These are phyloP conservation scores for Diversispora epigaea DNA, from an alignment of 192 early-diverging fungal species.

Conservation along the genomic window DNA sequence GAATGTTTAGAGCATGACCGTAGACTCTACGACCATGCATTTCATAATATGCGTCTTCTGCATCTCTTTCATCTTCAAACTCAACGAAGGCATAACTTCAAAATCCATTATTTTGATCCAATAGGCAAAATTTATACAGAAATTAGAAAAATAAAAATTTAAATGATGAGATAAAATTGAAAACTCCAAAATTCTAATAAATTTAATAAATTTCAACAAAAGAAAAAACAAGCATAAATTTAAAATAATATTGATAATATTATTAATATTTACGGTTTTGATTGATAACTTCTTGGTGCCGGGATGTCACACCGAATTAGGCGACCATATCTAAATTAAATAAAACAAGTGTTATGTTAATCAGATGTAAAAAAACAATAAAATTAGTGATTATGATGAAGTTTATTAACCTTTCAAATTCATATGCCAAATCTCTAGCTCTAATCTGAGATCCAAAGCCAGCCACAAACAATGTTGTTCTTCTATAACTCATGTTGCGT, in stretches of 20 bases:
- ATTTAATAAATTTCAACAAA: no score
- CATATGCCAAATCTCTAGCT: constrained; percentile 91
- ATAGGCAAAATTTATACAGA: no score
- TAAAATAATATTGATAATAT: constrained; percentile 3
- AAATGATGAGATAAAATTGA: background rate
- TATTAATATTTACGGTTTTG: constrained; percentile 66
- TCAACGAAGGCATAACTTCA: constrained; percentile 93
- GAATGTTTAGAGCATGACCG: constrained; percentile 76
- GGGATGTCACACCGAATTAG: constrained; percentile 89
- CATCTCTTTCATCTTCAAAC: constrained; percentile 88
- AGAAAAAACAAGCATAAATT: background rate
- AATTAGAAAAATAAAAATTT: constrained; percentile 13
- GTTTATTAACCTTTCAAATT: constrained; percentile 82
- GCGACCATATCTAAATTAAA: constrained; percentile 67
- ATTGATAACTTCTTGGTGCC: constrained; percentile 57
- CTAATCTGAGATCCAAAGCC: constrained; percentile 77
- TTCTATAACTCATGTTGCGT: constrained; percentile 25
- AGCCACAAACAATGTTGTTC: constrained; percentile 78
- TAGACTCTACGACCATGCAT: constrained; percentile 86
- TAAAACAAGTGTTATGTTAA: background rate
- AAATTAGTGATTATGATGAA: background rate
- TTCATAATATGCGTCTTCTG: constrained; percentile 88
- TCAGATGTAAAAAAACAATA: background rate
- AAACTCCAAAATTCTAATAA: background rate
- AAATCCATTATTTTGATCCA: no score